phyloP scores from a whole-genome alignment of 169 alveolate species.

The Eimeria mitis region DNA sequence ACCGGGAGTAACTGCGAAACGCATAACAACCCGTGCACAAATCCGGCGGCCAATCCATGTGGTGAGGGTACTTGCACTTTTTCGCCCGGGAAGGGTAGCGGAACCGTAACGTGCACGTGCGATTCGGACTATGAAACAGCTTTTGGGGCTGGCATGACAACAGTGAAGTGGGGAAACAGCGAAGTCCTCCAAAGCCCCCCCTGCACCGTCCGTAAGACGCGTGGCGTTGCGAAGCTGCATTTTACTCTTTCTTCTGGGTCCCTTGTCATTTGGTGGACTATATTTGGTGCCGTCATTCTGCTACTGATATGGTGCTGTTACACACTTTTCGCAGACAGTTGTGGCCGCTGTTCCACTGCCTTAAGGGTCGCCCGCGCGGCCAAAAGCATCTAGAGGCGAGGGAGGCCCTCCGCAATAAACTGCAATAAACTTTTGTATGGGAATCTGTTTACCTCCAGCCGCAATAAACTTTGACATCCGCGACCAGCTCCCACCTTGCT shows the following conservation, averaged over 20 bases:
- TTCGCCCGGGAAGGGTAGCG: constrained; percentile 81
- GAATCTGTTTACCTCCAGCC: no score
- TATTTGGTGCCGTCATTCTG: constrained; percentile 44
- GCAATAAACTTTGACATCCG: background rate
- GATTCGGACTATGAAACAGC: constrained; percentile 76
- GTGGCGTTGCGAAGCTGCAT: constrained; percentile 75
- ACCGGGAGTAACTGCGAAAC: constrained; percentile 74
- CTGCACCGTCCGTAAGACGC: constrained; percentile 69
- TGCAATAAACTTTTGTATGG: background rate
- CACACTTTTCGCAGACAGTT: constrained; percentile 67
- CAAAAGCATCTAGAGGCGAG: background rate
- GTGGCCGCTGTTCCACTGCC: constrained; percentile 71
- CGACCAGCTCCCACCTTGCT: background rate
- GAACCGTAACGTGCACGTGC: constrained; percentile 79
- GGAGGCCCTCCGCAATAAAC: background rate
- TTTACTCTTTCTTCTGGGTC: constrained; percentile 57
- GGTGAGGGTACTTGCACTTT: constrained; percentile 79
- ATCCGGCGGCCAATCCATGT: constrained; percentile 75
- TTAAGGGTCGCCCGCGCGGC: constrained; percentile 50
- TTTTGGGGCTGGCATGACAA: constrained; percentile 62
- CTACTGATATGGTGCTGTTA: constrained; percentile 81
- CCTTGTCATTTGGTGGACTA: constrained; percentile 78
- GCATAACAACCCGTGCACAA: constrained; percentile 81
- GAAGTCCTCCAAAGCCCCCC: constrained; percentile 78
- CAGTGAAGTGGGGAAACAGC: constrained; percentile 76